Percentiles rank a stretch among this genome's conserved stretches.
phyloP scores from a whole-genome alignment of 192 early-diverging fungal genomes.

The Linnemannia hyalina region DNA sequence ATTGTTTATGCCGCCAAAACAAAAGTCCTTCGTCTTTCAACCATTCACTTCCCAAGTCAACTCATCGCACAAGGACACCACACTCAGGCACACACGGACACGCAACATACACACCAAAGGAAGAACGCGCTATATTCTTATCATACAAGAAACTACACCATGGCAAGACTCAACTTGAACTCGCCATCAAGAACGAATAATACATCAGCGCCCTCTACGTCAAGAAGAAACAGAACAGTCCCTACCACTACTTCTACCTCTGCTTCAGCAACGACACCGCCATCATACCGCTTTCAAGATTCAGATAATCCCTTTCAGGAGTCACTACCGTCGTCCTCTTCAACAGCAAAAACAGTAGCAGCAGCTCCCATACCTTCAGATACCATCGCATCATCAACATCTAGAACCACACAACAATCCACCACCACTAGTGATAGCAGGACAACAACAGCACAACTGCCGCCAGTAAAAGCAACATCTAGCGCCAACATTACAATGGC shows the following conservation, averaged over 20 bases:
- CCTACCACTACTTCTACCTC: not conserved
- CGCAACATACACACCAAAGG: not conserved
- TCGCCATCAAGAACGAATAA: not conserved
- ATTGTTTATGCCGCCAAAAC: too few relatives aligned
- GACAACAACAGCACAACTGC: not conserved
- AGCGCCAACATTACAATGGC: not conserved
- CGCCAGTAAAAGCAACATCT: not conserved
- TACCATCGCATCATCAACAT: slow-evolving; percentile 17
- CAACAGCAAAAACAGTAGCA: not conserved
- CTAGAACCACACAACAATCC: not conserved
- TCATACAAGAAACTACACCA: not conserved
- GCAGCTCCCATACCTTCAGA: slow-evolving; percentile 20
- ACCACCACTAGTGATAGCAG: not conserved
- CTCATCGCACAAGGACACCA: too few relatives aligned
- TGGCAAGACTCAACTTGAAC: slow-evolving; percentile 10
- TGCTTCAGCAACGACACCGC: not conserved
- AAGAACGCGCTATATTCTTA: not conserved
- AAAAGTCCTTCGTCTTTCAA: too few relatives aligned
- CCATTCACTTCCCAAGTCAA: too few relatives aligned
- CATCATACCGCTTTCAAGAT: not conserved
- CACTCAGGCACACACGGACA: not conserved
- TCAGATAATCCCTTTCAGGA: slow-evolving; percentile 25
- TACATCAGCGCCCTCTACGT: not conserved
- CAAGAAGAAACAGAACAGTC: not conserved
- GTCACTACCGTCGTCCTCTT: not conserved